Conservation (phyloP, 2,329 filamentous ascomycete species). For the Atkinsonella texensis region DNA sequence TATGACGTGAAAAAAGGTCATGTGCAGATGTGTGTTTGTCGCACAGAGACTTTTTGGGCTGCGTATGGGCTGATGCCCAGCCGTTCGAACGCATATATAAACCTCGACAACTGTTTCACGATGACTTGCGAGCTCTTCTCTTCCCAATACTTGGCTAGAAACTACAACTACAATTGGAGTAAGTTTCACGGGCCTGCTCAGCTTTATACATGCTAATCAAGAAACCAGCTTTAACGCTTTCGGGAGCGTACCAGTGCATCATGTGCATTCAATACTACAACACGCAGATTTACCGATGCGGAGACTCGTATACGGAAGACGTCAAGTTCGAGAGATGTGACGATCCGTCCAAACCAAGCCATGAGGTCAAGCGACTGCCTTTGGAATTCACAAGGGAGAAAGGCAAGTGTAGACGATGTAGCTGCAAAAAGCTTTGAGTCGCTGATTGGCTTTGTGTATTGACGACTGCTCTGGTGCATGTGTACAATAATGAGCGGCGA, state of each 20-base stretch:
- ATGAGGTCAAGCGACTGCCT: conserved; percentile 1
- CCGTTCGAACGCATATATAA: no score
- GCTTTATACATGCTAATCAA: no score
- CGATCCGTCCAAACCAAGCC: conserved; percentile 1
- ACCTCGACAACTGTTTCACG: no score
- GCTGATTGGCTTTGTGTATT: neutral
- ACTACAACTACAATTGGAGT: no score
- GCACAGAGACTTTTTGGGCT: no score
- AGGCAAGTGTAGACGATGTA: conserved; percentile 3
- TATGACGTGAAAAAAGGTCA: no score
- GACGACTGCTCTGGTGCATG: neutral
- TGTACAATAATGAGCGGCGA: neutral
- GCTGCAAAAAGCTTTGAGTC: conserved; percentile 1
- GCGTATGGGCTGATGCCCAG: no score
- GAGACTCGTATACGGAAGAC: conserved; percentile 2
- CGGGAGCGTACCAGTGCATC: neutral
- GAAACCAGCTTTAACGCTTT: no score
- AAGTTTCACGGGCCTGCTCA: no score
- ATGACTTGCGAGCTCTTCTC: no score
- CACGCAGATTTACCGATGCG: conserved; percentile 1
- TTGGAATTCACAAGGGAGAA: neutral
- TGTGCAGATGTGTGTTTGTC: no score
- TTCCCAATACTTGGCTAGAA: no score
- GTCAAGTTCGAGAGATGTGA: conserved; percentile 1
- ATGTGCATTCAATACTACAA: conserved; percentile 3